These are phyloP conservation scores for Cucurbita moschata DNA, from an alignment of 306 rosid species.

Conservation along the genomic window DNA sequence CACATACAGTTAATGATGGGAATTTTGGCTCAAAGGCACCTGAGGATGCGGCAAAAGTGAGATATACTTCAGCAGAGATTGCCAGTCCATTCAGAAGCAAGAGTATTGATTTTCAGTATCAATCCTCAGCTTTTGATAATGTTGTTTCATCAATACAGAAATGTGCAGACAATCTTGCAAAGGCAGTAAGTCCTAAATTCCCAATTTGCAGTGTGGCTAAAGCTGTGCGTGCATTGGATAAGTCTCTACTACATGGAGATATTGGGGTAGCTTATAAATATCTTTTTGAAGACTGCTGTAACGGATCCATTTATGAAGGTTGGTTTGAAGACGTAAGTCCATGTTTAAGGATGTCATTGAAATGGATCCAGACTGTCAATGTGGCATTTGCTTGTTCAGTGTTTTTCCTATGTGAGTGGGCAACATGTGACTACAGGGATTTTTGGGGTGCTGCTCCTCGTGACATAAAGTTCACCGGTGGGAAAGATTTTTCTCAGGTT, in stretches of 20 bases:
- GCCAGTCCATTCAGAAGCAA: slow-evolving; percentile 34
- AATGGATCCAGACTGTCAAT: slow-evolving; percentile 58
- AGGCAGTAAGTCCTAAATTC: slow-evolving; percentile 60
- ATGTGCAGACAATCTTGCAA: slow-evolving; percentile 49
- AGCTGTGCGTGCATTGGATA: slow-evolving; percentile 64
- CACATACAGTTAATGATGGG: slow-evolving; percentile 54
- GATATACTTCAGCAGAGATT: slow-evolving; percentile 40
- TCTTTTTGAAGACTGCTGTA: slow-evolving; percentile 69
- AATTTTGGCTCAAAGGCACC: slow-evolving; percentile 39
- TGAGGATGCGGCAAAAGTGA: slow-evolving; percentile 44
- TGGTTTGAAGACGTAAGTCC: slow-evolving; percentile 75
- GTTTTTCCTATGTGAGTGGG: slow-evolving; percentile 95
- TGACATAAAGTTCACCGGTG: slow-evolving; percentile 61
- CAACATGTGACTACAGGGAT: slow-evolving; percentile 87
- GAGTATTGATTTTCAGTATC: slow-evolving; percentile 56
- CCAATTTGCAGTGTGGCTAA: slow-evolving; percentile 65
- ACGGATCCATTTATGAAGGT: slow-evolving; percentile 41
- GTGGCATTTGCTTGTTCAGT: slow-evolving; percentile 51
- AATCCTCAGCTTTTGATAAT: slow-evolving; percentile 51
- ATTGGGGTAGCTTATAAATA: slow-evolving; percentile 40
- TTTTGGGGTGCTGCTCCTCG: slow-evolving; percentile 41
- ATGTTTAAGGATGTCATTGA: slow-evolving; percentile 69
- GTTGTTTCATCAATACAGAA: slow-evolving; percentile 66
- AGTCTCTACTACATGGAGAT: slow-evolving; percentile 68
- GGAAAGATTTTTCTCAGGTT: slow-evolving; percentile 73